phyloP scores from a whole-genome alignment of 768 basidiomycete species.

The Lentinula detonsa region DNA sequence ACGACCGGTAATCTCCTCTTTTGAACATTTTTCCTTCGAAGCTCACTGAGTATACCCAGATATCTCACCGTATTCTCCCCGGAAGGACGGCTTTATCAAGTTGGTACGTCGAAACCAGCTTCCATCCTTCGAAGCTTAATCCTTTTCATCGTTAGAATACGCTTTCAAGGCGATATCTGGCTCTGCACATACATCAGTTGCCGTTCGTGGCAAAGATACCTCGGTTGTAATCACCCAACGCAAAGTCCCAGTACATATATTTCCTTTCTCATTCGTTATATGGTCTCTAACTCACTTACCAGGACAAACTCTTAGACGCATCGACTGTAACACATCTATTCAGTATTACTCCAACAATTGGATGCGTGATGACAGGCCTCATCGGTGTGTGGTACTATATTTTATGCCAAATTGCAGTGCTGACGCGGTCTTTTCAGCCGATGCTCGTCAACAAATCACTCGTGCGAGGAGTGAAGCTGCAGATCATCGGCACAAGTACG shows the following conservation, averaged over 20 bases:
- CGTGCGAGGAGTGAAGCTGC: constrained; percentile 88
- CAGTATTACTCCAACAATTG: constrained; percentile 93
- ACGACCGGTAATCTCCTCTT: constrained; percentile 59
- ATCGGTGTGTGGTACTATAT: constrained; percentile 52
- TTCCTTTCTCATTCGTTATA: neutral
- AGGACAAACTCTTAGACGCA: constrained; percentile 96
- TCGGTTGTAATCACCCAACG: constrained; percentile 96
- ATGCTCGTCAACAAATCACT: constrained; percentile 84
- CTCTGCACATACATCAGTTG: constrained; percentile 89
- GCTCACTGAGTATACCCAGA: constrained; percentile 28
- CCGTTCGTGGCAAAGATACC: constrained; percentile 92
- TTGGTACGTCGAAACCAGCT: constrained; percentile 53
- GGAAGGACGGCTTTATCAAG: constrained; percentile 97
- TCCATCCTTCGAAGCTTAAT: constrained; percentile 9
- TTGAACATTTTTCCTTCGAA: neutral
- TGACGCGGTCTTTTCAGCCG: constrained; percentile 46
- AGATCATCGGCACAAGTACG: constrained; percentile 92
- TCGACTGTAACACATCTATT: constrained; percentile 92
- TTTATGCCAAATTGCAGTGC: constrained; percentile 1
- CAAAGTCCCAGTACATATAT: constrained; percentile 83
- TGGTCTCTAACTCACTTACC: neutral
- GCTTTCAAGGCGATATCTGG: constrained; percentile 99
- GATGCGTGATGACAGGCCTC: constrained; percentile 97
- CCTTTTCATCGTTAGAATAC: constrained; percentile 59
- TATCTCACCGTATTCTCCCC: constrained; percentile 97